phyloP scores from a whole-genome alignment of 116 monocot genomes.

The Zostera marina region DNA sequence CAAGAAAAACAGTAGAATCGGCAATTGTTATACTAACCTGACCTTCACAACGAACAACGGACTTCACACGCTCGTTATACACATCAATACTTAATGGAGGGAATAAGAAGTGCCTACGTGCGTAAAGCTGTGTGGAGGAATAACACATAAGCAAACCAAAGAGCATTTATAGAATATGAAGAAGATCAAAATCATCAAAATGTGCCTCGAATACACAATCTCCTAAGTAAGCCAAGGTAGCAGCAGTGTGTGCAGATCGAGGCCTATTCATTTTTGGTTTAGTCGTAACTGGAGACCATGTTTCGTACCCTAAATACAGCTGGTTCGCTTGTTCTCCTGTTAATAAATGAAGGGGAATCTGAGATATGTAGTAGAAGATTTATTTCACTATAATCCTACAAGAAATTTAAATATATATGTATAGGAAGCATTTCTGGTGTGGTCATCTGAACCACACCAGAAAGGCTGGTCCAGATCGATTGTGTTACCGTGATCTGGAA shows the following conservation, averaged over 20 bases:
- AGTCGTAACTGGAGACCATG: constrained; percentile 48
- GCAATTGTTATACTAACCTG: constrained; percentile 37
- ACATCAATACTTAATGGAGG: constrained; percentile 80
- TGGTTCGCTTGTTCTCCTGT: neutral
- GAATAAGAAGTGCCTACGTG: constrained; percentile 81
- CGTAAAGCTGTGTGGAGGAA: constrained; percentile 58
- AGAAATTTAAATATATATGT: too few relatives aligned
- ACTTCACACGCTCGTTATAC: constrained; percentile 83
- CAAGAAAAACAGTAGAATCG: neutral
- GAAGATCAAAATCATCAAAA: neutral
- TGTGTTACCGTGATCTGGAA: too few relatives aligned
- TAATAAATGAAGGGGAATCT: too few relatives aligned
- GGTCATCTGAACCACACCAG: too few relatives aligned
- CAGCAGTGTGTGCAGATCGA: constrained; percentile 76
- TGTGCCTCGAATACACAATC: constrained; percentile 94
- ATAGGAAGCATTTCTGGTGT: too few relatives aligned
- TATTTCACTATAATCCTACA: too few relatives aligned
- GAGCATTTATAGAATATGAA: neutral
- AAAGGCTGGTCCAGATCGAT: too few relatives aligned
- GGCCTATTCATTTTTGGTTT: constrained; percentile 73
- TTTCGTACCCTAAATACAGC: constrained; percentile 59
- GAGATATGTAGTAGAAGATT: too few relatives aligned
- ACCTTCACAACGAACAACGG: constrained; percentile 89
- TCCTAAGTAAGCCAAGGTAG: constrained; percentile 76
- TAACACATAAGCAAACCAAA: neutral